These are phyloP conservation scores for Pseudocercospora crystallina DNA, from an alignment of 2,329 filamentous ascomycete genomes.

Conservation along the genomic window DNA sequence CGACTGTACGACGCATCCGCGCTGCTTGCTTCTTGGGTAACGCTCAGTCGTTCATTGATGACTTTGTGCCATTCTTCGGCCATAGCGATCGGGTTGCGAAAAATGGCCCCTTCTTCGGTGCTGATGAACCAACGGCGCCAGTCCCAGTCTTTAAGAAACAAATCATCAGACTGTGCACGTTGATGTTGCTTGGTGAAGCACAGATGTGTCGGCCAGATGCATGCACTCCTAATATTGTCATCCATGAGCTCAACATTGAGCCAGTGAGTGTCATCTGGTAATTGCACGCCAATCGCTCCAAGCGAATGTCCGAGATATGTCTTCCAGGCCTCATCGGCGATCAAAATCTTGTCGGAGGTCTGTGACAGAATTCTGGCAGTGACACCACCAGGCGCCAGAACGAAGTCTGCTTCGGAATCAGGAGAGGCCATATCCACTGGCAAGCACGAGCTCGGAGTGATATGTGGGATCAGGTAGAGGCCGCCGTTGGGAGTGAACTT, in stretches of 20 bases:
- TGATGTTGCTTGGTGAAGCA: constrained; percentile 18
- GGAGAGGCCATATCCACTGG: not conserved
- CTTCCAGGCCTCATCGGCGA: constrained; percentile 14
- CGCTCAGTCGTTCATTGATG: constrained; percentile 15
- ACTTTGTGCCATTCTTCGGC: constrained; percentile 32
- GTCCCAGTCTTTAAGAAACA: constrained; percentile 6
- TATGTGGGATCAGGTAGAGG: constrained; percentile 18
- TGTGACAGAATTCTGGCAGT: constrained; percentile 6
- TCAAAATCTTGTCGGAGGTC: not conserved
- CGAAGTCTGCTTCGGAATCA: not conserved
- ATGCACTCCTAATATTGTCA: constrained; percentile 8
- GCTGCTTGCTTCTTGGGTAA: not conserved
- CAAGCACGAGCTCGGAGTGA: constrained; percentile 7
- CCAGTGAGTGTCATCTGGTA: constrained; percentile 18
- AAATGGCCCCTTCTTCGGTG: constrained; percentile 27
- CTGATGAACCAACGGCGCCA: constrained; percentile 29
- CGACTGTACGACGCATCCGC: not conserved
- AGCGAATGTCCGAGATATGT: constrained; percentile 9
- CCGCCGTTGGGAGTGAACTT: constrained; percentile 14
- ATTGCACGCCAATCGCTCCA: constrained; percentile 14
- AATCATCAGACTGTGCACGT: not conserved
- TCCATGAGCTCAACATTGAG: constrained; percentile 10
- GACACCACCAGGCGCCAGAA: constrained; percentile 20
- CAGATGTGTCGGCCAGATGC: constrained; percentile 26
- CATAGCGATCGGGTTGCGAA: constrained; percentile 29